Conservation (phyloP, 306 rosid species). For the Corylus avellana region DNA sequence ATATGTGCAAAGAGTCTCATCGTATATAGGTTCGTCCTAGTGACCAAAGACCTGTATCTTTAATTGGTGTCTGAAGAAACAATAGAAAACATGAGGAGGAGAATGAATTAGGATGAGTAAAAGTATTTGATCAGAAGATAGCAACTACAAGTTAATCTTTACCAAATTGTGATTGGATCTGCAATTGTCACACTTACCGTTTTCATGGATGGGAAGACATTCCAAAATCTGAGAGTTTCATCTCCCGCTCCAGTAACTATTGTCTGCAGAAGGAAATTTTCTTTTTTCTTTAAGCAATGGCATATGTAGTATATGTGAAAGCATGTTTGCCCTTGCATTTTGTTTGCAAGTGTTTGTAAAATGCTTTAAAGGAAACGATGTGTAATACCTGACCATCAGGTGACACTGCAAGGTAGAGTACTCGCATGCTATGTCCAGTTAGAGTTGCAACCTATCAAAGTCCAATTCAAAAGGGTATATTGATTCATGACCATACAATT, state of each 20-base stretch:
- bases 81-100: not conserved
- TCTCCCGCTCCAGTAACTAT: slow-evolving; percentile 99
- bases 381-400: slow-evolving; percentile 91
- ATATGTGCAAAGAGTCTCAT: slow-evolving; percentile 29
- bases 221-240: slow-evolving; percentile 94
- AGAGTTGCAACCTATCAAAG: slow-evolving; percentile 81
- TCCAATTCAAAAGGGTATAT: not conserved
- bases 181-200: slow-evolving; percentile 52
- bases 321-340: not conserved
- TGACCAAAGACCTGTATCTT: slow-evolving; percentile 93
- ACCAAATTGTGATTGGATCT: slow-evolving; percentile 5
- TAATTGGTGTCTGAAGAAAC: slow-evolving; percentile 69
- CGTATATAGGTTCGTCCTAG: slow-evolving; percentile 83
- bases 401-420: slow-evolving; percentile 93
- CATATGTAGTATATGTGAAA: not conserved
- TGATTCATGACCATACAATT: not conserved
- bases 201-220: slow-evolving; percentile 86
- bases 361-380: slow-evolving; percentile 1
- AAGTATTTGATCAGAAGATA: not conserved
- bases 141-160: not conserved
- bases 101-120: not conserved
- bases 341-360: not conserved
- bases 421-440: slow-evolving; percentile 97
- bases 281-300: not conserved
- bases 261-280: slow-evolving; percentile 53